Evolutionary conservation across 768 basidiomycete species (phyloP), one percentile per base, ranked within the genome.

Genomic region (Psilocybe sp.): DNA sequence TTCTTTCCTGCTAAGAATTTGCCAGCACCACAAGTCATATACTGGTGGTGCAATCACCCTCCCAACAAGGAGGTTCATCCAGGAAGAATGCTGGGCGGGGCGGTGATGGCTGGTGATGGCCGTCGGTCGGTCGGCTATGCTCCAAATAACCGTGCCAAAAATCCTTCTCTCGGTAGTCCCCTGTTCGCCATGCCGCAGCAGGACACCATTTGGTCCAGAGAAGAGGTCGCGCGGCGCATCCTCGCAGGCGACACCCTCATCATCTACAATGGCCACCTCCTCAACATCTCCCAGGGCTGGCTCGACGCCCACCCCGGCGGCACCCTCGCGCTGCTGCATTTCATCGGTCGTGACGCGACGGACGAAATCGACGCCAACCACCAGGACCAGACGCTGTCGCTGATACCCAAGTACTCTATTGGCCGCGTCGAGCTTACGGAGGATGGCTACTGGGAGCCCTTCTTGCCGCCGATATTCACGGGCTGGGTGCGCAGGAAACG

Each of bases 291-390:
- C 5, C 67, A 73, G 10, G 65, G 73, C 12, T 98, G 94, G 94
- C 82, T 94, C n/a, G 69, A 78, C 4, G 74, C 80, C 4, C 96
- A 98, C 64, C 97, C 97, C 0, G 97, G 97, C 38, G 94, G 96
- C 35, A 67, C 80, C 4, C 85, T 98, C 43, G 79, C 93, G 12
- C 81, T 99, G 50, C 82, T 96, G 19, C 97, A 99, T 69, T 98
- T 94, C 60, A 84, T 98, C 37, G 97, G 96, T 3, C 80, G 96
- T 48, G 95, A 99, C 64, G 95, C 96, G 0, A 81, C 91, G 0
- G 89, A 96, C 71, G 97, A 99, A 67, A 89, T 98, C 32, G 81
- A 91, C 54, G 96, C 93, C 16, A 98, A 89, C 70, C 97, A 99
- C 64, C 74, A 75, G 6, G 76, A 81, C 34, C 67, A 77, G 40